Conservation (phyloP, 1,284 basidiomycete genomes). For the Cryptococcus floricola region DNA sequence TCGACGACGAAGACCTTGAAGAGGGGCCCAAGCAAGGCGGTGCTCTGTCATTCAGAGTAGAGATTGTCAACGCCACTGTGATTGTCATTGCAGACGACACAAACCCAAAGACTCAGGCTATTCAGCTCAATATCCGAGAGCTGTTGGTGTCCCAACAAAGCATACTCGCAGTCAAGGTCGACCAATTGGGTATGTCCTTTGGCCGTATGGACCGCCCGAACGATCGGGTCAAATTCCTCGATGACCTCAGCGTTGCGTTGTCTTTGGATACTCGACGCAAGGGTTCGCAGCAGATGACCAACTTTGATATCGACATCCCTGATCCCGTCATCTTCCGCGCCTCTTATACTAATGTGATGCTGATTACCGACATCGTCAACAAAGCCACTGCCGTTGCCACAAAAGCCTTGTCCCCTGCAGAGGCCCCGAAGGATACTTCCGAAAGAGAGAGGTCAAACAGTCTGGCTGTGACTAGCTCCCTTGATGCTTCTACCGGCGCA, state of each 20-base stretch:
- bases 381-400: constrained; percentile 69
- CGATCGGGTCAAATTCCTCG: constrained; percentile 86
- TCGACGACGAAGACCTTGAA: constrained; percentile 24
- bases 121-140: constrained; percentile 78
- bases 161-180: constrained; percentile 76
- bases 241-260: constrained; percentile 85
- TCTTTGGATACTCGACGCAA: constrained; percentile 79
- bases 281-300: constrained; percentile 70
- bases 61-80: constrained; percentile 87
- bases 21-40: constrained; percentile 26
- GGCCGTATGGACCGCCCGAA: constrained; percentile 78
- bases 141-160: constrained; percentile 90
- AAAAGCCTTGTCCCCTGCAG: constrained; percentile 27
- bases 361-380: constrained; percentile 85
- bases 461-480: constrained; percentile 6
- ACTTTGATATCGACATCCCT: constrained; percentile 75
- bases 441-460: constrained; percentile 3
- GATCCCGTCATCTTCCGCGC: constrained; percentile 83
- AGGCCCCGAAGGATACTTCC: constrained; percentile 3
- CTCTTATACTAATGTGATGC: constrained; percentile 85
- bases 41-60: constrained; percentile 65
- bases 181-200: constrained; percentile 88
- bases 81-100: constrained; percentile 84
- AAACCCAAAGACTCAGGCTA: constrained; percentile 76
- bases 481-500: constrained; percentile 20